phyloP scores from a whole-genome alignment of 306 rosid species.

The Gillenia trifoliata region DNA sequence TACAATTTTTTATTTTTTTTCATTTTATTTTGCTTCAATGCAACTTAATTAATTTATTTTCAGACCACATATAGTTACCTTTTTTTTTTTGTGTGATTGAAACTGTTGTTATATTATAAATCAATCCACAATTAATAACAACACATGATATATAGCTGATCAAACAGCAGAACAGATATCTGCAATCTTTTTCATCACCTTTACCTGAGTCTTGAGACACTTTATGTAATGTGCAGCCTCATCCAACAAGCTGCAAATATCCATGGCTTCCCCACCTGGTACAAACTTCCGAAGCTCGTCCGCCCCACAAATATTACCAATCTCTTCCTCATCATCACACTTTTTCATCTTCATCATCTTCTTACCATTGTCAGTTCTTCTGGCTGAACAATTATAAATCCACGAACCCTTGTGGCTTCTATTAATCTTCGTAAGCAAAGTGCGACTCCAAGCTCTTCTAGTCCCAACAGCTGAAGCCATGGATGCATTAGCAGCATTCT shows the following conservation, averaged over 20 bases:
- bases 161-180: constrained; percentile 10
- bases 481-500: constrained; percentile 26
- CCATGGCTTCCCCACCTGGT: constrained; percentile 37
- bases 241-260: constrained; percentile 21
- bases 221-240: constrained; percentile 35
- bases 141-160: neutral
- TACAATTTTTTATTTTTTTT: neutral
- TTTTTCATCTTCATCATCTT: neutral
- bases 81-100: neutral
- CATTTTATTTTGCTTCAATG: neutral
- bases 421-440: constrained; percentile 20
- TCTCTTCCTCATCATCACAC: neutral
- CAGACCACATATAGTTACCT: neutral
- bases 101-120: neutral
- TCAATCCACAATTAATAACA: neutral
- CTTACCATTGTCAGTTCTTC: neutral
- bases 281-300: constrained; percentile 21
- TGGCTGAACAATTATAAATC: neutral
- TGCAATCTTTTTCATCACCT: constrained; percentile 21
- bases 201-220: constrained; percentile 35
- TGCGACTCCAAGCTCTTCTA: constrained; percentile 28
- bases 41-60: neutral
- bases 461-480: constrained; percentile 33
- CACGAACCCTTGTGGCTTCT: neutral
- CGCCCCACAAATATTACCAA: neutral